Conservation (phyloP, 352 stramenopile genomes). For the Globisporangium mamillatum region DNA sequence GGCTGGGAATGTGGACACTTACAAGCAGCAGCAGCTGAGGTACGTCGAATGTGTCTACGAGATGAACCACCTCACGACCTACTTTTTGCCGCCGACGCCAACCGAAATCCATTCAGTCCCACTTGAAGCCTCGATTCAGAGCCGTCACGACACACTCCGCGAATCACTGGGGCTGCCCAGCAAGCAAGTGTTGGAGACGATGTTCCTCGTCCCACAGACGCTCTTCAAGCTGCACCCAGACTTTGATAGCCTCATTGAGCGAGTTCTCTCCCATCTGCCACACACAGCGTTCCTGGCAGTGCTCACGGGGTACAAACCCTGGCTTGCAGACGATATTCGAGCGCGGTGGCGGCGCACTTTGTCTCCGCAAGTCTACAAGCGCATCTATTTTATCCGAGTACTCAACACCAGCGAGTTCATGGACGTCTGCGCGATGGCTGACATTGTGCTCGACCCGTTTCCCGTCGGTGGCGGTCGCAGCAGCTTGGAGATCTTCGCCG, state of each 20-base stretch:
- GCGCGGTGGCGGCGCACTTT: constrained; percentile 27
- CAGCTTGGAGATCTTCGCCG: constrained; percentile 57
- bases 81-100: constrained; percentile 29
- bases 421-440: constrained; percentile 33
- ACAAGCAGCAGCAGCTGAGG: constrained; percentile 16
- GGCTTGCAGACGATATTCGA: constrained; percentile 29
- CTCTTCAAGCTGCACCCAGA: constrained; percentile 72
- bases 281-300: constrained; percentile 38
- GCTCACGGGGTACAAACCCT: constrained; percentile 22
- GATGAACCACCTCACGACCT: constrained; percentile 53
- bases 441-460: constrained; percentile 62
- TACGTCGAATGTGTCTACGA: constrained; percentile 57
- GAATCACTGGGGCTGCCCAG: constrained; percentile 17
- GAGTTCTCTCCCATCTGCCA: constrained; percentile 24
- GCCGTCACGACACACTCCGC: constrained; percentile 9
- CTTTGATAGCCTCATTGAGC: constrained; percentile 49
- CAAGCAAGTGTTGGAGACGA: constrained; percentile 13
- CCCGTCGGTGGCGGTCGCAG: constrained; percentile 57
- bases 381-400: constrained; percentile 44
- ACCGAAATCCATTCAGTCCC: not conserved
- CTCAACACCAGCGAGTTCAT: constrained; percentile 42
- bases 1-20: not conserved
- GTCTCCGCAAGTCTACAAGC: constrained; percentile 18
- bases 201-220: constrained; percentile 63
- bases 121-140: not conserved